Evolutionary conservation across 1,139 yeast genomes (phyloP), one percentile per base, ranked within the genome.

Genomic region (Geotrichum macrosporum): DNA sequence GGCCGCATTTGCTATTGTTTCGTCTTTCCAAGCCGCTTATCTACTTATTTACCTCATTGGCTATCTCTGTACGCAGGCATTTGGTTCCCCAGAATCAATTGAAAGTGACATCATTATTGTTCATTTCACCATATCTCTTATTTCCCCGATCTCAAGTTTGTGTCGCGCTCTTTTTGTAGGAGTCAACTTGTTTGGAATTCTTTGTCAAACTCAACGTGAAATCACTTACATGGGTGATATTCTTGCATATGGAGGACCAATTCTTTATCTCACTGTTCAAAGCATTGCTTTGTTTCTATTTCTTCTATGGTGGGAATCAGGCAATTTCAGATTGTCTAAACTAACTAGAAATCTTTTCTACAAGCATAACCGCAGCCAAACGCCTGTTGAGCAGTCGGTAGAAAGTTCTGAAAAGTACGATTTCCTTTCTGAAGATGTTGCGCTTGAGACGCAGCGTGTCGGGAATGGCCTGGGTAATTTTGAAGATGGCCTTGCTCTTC

Each of bases 1-100:
- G 24, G 67, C 70, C 1, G 70, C 70, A 1, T 66, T 67, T 57
- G 70, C 70, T 1, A 46, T 59, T 8, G 56, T 63, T 0, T 69
- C 69, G 4, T 64, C 66, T 6, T 55, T 57, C 34, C 67, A 64
- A 33, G 66, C 67, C 16, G 53, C 56, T 3, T 59, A 58, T 40
- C 60, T 66, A 43, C 47, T 66, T 35, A 50, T 62, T 12, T 67
- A 64, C 52, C 54, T 66, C 19, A 60, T 65, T 44, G 69, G 66
- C 0, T 62, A 62, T 48, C 50, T 66, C 39, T 55, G 60, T 6
- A 56, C 61, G 3, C 52, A 60, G 42, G 60, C 67, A 3, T 66
- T 56, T 50, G 69, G 63, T 4, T 44, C 57, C 9, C 63, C 69
- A 1, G 42, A 41, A 30, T 50, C 52, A 4, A 59, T 63, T 20